Conservation (phyloP, 768 basidiomycete genomes). For the Podaxis carcinomalis region DNA sequence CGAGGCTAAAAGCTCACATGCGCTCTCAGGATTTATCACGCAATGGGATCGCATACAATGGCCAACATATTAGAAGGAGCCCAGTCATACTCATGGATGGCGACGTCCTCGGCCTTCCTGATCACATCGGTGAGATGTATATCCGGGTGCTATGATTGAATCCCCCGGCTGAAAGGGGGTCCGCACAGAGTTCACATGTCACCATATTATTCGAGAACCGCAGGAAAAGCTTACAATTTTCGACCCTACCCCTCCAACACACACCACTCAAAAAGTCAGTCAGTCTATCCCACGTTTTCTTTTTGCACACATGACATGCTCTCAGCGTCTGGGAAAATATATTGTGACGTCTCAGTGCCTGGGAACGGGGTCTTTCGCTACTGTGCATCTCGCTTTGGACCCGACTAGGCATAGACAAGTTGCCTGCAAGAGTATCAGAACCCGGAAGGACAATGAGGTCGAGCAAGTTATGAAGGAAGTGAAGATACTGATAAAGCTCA, state of each 20-base stretch:
- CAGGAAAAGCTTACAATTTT: conserved; percentile 52
- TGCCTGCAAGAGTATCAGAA: conserved; percentile 79
- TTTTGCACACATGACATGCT: background rate
- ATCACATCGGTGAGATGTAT: conserved; percentile 38
- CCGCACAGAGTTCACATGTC: conserved; percentile 59
- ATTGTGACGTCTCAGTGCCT: conserved; percentile 76
- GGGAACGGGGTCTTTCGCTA: conserved; percentile 79
- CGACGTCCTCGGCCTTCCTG: conserved; percentile 64
- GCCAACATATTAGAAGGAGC: conserved; percentile 59
- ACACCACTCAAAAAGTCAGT: conserved; percentile 50
- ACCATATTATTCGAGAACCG: conserved; percentile 50
- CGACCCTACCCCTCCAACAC: conserved; percentile 56
- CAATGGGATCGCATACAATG: conserved; percentile 72
- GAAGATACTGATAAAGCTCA: conserved; percentile 61
- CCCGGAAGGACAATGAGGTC: conserved; percentile 54
- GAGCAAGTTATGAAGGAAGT: conserved; percentile 75
- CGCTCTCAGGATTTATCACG: conserved; percentile 62
- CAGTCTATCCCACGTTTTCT: background rate
- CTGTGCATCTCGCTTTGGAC: conserved; percentile 76
- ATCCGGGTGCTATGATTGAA: background rate
- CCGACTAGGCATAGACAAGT: conserved; percentile 62
- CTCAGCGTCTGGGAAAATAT: conserved; percentile 61
- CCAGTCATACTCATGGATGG: conserved; percentile 76
- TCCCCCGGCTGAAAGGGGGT: background rate
- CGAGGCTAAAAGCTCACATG: background rate